phyloP scores from a whole-genome alignment of 129 eudicot genomes.

The Flaveria sonorensis region DNA sequence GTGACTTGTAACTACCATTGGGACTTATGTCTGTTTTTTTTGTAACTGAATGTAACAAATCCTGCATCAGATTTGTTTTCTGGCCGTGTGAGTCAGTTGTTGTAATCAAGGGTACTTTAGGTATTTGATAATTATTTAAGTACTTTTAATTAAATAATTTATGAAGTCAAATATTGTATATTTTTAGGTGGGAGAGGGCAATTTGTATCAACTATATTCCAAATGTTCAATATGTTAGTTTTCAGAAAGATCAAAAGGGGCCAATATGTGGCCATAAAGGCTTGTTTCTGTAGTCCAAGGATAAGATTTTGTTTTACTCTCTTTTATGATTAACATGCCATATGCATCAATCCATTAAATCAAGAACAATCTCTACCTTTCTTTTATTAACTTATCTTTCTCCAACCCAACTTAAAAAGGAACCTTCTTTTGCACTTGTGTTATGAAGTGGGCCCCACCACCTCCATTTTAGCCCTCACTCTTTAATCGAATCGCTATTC shows the following conservation, averaged over 20 bases:
- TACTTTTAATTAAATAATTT: background rate
- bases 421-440: constrained; percentile 31
- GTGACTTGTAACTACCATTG: too few relatives aligned
- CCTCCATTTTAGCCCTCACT: constrained; percentile 4
- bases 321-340: constrained; percentile 52
- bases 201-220: background rate
- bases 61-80: too few relatives aligned
- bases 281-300: constrained; percentile 29
- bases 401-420: constrained; percentile 18
- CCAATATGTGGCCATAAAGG: constrained; percentile 39
- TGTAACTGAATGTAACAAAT: too few relatives aligned
- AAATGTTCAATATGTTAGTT: constrained; percentile 19
- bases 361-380: constrained; percentile 43
- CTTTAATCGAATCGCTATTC: too few relatives aligned
- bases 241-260: constrained; percentile 38
- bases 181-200: background rate
- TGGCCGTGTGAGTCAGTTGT: too few relatives aligned
- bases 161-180: background rate
- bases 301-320: constrained; percentile 49
- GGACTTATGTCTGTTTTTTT: too few relatives aligned
- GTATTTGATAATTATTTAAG: background rate
- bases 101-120: background rate
- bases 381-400: constrained; percentile 35
- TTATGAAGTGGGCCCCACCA: constrained; percentile 28
- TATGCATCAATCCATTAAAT: constrained; percentile 41